phyloP scores from a whole-genome alignment of 768 basidiomycete species.

The Filobasidium wieringae region DNA sequence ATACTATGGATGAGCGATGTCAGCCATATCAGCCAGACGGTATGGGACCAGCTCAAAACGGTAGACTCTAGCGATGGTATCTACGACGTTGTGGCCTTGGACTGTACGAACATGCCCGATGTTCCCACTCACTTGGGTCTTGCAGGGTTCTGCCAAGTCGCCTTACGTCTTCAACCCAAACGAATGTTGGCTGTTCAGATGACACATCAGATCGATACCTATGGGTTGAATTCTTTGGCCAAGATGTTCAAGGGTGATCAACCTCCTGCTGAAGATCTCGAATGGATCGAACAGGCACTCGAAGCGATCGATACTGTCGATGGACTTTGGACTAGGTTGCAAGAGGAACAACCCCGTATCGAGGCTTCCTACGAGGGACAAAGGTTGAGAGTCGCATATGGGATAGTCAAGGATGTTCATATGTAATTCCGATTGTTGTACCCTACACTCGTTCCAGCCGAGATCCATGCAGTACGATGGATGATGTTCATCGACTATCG shows the following conservation, averaged over 20 bases:
- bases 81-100: neutral
- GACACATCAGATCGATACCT: neutral
- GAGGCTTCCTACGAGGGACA: neutral
- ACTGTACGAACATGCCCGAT: neutral
- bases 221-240: neutral
- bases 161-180: neutral
- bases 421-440: neutral
- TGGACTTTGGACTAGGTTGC: neutral
- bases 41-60: neutral
- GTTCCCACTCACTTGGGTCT: neutral
- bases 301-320: neutral
- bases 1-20: neutral
- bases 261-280: neutral
- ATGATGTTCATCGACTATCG: neutral
- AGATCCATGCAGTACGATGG: neutral
- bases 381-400: neutral
- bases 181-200: neutral
- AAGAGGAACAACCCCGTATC: neutral
- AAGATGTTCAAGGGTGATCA: neutral
- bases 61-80: neutral
- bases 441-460: neutral
- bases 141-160: neutral
- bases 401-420: neutral
- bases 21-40: neutral
- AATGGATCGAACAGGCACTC: neutral